A percentile compares a stretch with the other conserved stretches of the same genome.
Conservation (phyloP, 2,329 filamentous ascomycete genomes). For the Ilyonectria sp. region DNA sequence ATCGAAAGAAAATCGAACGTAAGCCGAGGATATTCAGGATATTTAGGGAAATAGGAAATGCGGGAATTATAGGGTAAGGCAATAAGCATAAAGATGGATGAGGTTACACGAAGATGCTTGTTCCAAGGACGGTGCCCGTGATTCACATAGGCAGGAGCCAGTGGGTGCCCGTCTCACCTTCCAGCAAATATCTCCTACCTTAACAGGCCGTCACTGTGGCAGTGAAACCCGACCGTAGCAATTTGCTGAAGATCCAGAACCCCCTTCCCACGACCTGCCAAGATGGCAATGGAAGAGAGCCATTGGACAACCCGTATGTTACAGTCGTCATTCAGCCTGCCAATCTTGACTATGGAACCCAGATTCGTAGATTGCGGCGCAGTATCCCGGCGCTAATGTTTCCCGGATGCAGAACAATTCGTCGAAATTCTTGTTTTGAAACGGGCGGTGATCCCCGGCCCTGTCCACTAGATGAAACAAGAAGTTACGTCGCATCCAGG, state of each 20-base stretch:
- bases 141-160: neutral
- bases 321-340: neutral
- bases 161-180: conserved; percentile 4
- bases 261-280: neutral
- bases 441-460: neutral
- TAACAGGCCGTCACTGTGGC: neutral
- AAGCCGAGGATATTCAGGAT: no score
- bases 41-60: neutral
- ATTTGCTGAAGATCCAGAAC: neutral
- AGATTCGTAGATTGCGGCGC: neutral
- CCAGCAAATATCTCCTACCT: neutral
- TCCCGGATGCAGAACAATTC: neutral
- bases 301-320: neutral
- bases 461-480: neutral
- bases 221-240: neutral
- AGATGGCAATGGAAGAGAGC: neutral
- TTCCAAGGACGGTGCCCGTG: neutral
- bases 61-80: neutral
- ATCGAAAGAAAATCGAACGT: neutral
- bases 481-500: neutral
- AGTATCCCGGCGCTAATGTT: neutral
- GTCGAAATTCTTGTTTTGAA: conserved; percentile 1
- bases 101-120: neutral
- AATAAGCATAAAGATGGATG: neutral
- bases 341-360: neutral